Evolutionary conservation across 495 filamentous ascomycete species (phyloP).

Genomic region (Podospora tetraspora): DNA sequence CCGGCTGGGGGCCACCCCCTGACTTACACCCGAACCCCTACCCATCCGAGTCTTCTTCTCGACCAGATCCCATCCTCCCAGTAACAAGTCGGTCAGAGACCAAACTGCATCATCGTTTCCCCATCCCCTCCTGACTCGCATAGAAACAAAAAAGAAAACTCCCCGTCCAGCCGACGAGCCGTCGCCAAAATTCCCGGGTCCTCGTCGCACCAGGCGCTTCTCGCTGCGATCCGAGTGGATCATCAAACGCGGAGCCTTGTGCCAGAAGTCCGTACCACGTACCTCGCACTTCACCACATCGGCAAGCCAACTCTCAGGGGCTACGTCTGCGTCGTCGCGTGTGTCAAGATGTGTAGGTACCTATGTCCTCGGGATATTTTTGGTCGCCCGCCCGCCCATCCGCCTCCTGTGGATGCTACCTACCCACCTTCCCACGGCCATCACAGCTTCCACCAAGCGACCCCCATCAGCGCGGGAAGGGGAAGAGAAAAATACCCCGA

Average conservation of each 20-base stretch:
- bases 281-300: neutral
- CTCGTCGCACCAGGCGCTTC: conserved; percentile 4
- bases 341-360: neutral
- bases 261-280: conserved; percentile 2
- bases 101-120: neutral
- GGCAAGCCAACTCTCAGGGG: neutral
- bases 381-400: neutral
- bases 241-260: conserved; percentile 7
- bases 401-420: neutral
- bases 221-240: conserved; percentile 9
- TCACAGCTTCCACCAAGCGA: neutral
- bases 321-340: neutral
- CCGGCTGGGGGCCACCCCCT: neutral
- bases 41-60: no score
- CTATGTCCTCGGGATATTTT: neutral
- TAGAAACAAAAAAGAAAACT: neutral
- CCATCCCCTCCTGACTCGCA: neutral
- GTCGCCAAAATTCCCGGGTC: neutral
- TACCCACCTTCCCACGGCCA: no score
- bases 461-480: neutral
- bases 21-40: neutral
- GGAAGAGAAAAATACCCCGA: neutral
- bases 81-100: neutral
- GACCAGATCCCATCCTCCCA: neutral
- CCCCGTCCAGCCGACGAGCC: neutral